These are phyloP conservation scores for Suillus brevipes DNA, from an alignment of 768 basidiomycete species.

Conservation along the genomic window DNA sequence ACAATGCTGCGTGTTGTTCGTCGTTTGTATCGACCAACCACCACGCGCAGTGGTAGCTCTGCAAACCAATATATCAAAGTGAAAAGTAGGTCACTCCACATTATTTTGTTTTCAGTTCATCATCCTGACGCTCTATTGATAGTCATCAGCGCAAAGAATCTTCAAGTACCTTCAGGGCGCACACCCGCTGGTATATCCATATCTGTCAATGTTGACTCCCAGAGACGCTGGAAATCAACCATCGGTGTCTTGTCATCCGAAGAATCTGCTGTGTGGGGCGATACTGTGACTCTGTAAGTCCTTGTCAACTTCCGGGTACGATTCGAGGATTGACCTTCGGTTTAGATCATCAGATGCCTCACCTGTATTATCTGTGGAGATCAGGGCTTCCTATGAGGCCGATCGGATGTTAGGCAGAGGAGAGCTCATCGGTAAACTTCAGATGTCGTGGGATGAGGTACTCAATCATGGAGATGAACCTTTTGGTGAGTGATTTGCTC, in stretches of 20 bases:
- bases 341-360: neutral
- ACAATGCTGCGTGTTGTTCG: neutral
- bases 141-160: neutral
- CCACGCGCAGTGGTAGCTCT: no score
- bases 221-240: neutral
- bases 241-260: neutral
- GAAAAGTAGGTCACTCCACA: neutral
- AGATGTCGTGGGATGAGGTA: no score
- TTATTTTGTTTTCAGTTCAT: neutral
- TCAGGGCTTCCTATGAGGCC: neutral
- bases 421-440: neutral
- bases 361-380: neutral
- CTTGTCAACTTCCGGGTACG: fast-evolving
- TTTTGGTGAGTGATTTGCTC: neutral
- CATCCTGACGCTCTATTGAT: neutral
- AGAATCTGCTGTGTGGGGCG: neutral
- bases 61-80: neutral
- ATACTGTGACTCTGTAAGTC: neutral
- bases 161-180: neutral
- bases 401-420: neutral
- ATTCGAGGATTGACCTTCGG: neutral
- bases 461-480: neutral
- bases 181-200: neutral
- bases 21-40: no score
- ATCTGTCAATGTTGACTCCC: neutral